Percentiles rank a stretch among this genome's conserved stretches.
Evolutionary conservation across 1,284 basidiomycete species (phyloP).

Genomic region (Moesziomyces parantarcticus): DNA sequence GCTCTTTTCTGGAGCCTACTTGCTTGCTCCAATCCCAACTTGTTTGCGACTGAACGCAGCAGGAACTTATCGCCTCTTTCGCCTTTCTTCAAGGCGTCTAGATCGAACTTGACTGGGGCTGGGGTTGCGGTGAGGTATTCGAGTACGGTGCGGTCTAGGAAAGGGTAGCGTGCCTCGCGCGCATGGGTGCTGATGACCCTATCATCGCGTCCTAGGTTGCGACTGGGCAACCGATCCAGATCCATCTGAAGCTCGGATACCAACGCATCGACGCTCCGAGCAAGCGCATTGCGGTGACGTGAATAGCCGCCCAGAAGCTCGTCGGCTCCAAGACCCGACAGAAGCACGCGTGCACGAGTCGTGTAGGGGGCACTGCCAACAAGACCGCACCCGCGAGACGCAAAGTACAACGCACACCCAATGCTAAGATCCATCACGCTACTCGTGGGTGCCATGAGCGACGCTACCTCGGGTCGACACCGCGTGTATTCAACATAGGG

Average conservation of each 20-base stretch:
- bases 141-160: slow-evolving; percentile 49
- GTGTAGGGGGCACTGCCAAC: slow-evolving; percentile 71
- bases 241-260: slow-evolving; percentile 91
- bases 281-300: slow-evolving; percentile 83
- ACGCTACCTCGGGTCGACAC: slow-evolving; percentile 8
- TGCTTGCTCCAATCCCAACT: slow-evolving; percentile 69
- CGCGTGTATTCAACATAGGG: slow-evolving; percentile 76
- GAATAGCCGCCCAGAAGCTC: slow-evolving; percentile 94
- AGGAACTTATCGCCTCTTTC: slow-evolving; percentile 87
- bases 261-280: slow-evolving; percentile 70
- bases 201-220: slow-evolving; percentile 94
- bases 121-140: slow-evolving; percentile 75
- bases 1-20: slow-evolving; percentile 82
- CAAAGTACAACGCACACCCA: slow-evolving; percentile 90
- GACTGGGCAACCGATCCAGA: slow-evolving; percentile 84
- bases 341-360: slow-evolving; percentile 81
- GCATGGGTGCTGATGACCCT: slow-evolving; percentile 87
- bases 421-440: slow-evolving; percentile 76
- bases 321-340: slow-evolving; percentile 94
- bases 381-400: slow-evolving; percentile 75
- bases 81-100: slow-evolving; percentile 14
- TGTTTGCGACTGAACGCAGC: slow-evolving; percentile 71
- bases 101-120: slow-evolving; percentile 81
- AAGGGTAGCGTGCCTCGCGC: slow-evolving; percentile 76
- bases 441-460: slow-evolving; percentile 50